Evolutionary conservation across 2,329 filamentous ascomycete species (phyloP), one percentile per base, ranked within the genome.

Genomic region (Scolecobasidium constrictum): DNA sequence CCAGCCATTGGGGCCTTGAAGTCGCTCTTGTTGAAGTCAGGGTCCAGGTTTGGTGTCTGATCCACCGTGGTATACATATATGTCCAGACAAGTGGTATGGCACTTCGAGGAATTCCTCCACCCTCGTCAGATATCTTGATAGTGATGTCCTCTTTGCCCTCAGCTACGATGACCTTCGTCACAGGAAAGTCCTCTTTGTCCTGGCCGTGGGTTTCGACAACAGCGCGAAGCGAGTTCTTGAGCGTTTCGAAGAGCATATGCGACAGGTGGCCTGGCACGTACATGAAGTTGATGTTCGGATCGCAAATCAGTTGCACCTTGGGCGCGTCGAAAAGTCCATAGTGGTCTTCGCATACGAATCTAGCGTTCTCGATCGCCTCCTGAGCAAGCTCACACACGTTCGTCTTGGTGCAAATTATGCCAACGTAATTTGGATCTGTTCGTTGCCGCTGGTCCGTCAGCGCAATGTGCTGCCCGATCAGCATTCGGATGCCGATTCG

Each of bases 61-160:
- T 96, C 92, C 50, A 98, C 92, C 2, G 92, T 98, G 26, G 92
- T 98, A 63, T 98, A 98, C 92, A 96, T 98, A 63, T 98, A 98
- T 11, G 92, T 98, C 92, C 92, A 98, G n/a, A 96, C 92, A 12
- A 98, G 73, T 4, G 92, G 92, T 49, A 98, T 96, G 41, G 86
- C 78, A 54, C 84, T 93, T 55, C 92, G 73, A 1, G 92, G 87
- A 42, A 98, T 96, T 48, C 92, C 92, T 49, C 92, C 92, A 46
- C 92, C 92, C 65, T 98, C 92, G 60, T 98, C 92, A 4, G 83
- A 86, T 53, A 98, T 83, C 67, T 98, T 98, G 69, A 98, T 95
- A 4, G 92, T 98, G 55, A 98, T 98, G 57, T 98, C 92, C 65
- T 98, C 92, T 60, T 92, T 90, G 46, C 92, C 92, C 64, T 98